phyloP scores from a whole-genome alignment of 106 monocot genomes.

The Dioscorea dumetorum region DNA sequence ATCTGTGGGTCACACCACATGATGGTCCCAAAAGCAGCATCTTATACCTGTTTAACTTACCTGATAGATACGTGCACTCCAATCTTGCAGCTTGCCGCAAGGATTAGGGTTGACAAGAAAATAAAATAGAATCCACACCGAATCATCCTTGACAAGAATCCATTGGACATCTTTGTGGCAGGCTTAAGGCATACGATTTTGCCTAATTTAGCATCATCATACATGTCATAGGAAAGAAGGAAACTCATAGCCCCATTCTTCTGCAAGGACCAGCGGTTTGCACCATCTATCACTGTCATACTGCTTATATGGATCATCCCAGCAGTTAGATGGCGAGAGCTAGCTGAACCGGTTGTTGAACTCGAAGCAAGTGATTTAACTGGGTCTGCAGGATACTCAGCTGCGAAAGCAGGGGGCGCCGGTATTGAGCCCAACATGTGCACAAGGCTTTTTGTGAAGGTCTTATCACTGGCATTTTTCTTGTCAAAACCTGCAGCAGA shows the following conservation, averaged over 20 bases:
- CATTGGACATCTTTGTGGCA: conserved; percentile 16
- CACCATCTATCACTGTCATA: conserved; percentile 11
- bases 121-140: conserved; percentile 40
- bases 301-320: conserved; percentile 58
- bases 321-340: conserved; percentile 53
- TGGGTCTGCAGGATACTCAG: conserved; percentile 25
- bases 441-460: conserved; percentile 37
- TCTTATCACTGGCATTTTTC: conserved; percentile 20
- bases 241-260: conserved; percentile 43
- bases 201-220: background rate
- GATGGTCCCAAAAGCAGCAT: background rate
- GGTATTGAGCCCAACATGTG: conserved; percentile 67
- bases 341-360: conserved; percentile 16
- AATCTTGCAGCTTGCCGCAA: conserved; percentile 48
- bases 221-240: conserved; percentile 28
- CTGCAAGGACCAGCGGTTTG: conserved; percentile 29
- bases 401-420: conserved; percentile 60
- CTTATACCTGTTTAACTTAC: conserved; percentile 8
- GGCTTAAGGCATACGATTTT: conserved; percentile 13
- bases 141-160: conserved; percentile 18
- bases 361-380: conserved; percentile 14
- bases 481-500: conserved; percentile 21
- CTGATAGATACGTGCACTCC: conserved; percentile 35
- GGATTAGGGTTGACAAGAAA: conserved; percentile 40
- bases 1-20: background rate